Conservation (phyloP, 1,139 yeast species). For the Yamadazyma dushanensis region DNA sequence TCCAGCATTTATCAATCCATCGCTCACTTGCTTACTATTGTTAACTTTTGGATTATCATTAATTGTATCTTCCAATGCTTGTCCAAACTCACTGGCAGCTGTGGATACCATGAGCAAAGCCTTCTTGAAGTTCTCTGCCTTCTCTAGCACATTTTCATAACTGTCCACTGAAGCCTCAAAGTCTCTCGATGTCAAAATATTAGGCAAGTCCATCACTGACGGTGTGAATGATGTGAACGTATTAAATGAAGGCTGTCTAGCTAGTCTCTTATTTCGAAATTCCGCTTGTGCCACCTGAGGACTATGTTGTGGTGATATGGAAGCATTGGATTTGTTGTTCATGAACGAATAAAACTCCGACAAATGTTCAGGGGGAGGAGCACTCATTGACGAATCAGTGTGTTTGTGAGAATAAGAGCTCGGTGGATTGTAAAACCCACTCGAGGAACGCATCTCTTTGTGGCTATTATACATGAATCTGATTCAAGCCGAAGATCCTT, state of each 20-base stretch:
- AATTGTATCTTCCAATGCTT: slow-evolving; percentile 57
- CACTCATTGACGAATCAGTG: neutral
- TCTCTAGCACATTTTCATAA: slow-evolving; percentile 47
- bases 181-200: slow-evolving; percentile 59
- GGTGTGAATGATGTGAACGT: slow-evolving; percentile 48
- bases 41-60: slow-evolving; percentile 61
- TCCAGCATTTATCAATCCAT: slow-evolving; percentile 70
- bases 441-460: neutral
- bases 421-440: neutral
- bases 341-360: slow-evolving; percentile 55
- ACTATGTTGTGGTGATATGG: slow-evolving; percentile 15
- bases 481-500: neutral
- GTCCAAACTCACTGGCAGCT: slow-evolving; percentile 75
- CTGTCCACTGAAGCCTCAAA: slow-evolving; percentile 48
- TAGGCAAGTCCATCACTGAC: slow-evolving; percentile 58
- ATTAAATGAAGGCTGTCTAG: slow-evolving; percentile 32
- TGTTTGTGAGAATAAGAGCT: neutral
- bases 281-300: slow-evolving; percentile 12
- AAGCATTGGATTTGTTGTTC: slow-evolving; percentile 25
- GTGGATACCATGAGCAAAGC: slow-evolving; percentile 53
- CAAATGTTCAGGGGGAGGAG: slow-evolving; percentile 48
- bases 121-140: slow-evolving; percentile 52
- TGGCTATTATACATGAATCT: neutral
- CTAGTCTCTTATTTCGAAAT: slow-evolving; percentile 8
- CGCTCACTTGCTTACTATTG: slow-evolving; percentile 63